phyloP scores from a whole-genome alignment of 148 eudicot genomes.

The Fagopyrum homotropicum region DNA sequence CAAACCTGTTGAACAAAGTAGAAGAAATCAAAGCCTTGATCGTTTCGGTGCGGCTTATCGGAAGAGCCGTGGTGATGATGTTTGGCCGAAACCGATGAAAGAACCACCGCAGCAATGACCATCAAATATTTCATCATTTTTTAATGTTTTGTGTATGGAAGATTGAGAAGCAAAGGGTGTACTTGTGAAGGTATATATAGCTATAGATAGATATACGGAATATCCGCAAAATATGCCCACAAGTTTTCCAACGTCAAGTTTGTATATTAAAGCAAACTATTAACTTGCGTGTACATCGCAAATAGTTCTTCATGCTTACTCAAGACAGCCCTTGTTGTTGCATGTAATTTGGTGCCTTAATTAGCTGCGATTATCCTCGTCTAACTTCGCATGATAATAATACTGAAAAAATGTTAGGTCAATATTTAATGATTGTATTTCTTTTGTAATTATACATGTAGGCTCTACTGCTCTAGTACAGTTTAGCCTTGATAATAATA shows the following conservation, averaged over 20 bases:
- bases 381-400: not conserved
- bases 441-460: not conserved
- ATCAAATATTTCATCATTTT: not conserved
- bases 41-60: not conserved
- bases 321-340: not conserved
- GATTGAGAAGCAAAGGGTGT: not conserved
- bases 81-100: conserved; percentile 6
- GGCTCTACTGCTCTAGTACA: not conserved
- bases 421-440: not conserved
- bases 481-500: no score
- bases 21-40: conserved; percentile 11
- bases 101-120: not conserved
- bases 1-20: conserved; percentile 11
- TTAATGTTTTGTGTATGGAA: not conserved
- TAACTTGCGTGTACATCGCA: conserved; percentile 2
- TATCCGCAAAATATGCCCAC: not conserved
- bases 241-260: conserved; percentile 7
- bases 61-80: not conserved
- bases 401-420: not conserved
- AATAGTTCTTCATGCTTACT: not conserved
- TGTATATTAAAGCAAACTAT: conserved; percentile 3
- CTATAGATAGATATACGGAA: not conserved
- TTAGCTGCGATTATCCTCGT: not conserved
- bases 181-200: not conserved
- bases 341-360: not conserved